These are phyloP conservation scores for Globisporangium canariense DNA, from an alignment of 352 stramenopile species.

Conservation along the genomic window DNA sequence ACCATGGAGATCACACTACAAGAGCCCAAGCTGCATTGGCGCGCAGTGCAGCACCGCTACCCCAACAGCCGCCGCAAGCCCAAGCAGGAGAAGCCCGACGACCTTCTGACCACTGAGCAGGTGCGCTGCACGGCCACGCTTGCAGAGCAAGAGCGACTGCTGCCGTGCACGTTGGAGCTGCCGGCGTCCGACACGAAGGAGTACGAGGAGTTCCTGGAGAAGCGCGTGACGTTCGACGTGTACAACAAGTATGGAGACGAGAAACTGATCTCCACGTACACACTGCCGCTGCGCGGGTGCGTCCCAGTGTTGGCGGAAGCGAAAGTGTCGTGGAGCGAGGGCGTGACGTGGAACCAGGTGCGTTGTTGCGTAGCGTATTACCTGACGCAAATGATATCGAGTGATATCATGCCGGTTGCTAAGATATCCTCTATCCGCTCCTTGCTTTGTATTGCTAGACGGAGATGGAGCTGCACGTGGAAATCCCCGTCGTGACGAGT, in stretches of 20 bases:
- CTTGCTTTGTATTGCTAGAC: constrained; percentile 16
- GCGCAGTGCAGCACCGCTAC: constrained; percentile 14
- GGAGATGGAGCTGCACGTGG: constrained; percentile 29
- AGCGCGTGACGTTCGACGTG: constrained; percentile 41
- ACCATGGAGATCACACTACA: constrained; percentile 38
- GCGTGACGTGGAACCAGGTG: constrained; percentile 30
- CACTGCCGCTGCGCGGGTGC: constrained; percentile 40
- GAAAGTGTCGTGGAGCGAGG: constrained; percentile 37
- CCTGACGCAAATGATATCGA: neutral
- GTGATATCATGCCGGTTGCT: neutral
- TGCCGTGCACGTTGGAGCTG: constrained; percentile 41
- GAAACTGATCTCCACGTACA: constrained; percentile 29
- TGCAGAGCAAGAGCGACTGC: constrained; percentile 13
- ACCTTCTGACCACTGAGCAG: constrained; percentile 1
- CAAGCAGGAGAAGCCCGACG: constrained; percentile 1
- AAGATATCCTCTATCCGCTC: no score
- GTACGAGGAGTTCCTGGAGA: constrained; percentile 34
- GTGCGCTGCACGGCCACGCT: constrained; percentile 19
- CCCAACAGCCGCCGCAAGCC: neutral
- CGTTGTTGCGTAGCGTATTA: neutral
- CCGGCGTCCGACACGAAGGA: constrained; percentile 18
- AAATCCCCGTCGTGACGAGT: constrained; percentile 36
- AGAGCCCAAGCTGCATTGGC: constrained; percentile 28
- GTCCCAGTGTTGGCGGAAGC: constrained; percentile 46
- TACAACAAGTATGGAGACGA: constrained; percentile 15